Evolutionary conservation across 2,329 filamentous ascomycete genomes (phyloP).

Genomic region (Aspergillus pseudotamarii): DNA sequence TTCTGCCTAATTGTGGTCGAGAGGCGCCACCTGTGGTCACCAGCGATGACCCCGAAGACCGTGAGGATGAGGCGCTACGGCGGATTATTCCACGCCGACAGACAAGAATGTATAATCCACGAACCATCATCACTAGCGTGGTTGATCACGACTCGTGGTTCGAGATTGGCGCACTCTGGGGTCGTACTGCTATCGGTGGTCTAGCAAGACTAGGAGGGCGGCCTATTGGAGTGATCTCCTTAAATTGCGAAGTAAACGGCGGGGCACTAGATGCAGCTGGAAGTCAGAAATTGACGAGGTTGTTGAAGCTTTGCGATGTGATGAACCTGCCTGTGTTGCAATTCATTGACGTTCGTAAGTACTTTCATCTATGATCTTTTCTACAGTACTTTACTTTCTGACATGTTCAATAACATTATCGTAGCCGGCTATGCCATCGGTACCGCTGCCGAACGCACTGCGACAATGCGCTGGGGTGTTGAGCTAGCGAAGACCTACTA

Average conservation of each 20-base stretch:
- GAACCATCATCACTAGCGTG: slow-evolving; percentile 59
- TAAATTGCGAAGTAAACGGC: slow-evolving; percentile 64
- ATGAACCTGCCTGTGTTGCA: slow-evolving; percentile 67
- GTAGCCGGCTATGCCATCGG: slow-evolving; percentile 64
- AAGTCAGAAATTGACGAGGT: slow-evolving; percentile 62
- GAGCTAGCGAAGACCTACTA: slow-evolving; percentile 65
- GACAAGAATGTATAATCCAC: slow-evolving; percentile 63
- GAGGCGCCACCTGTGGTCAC: slow-evolving; percentile 55
- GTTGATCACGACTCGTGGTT: slow-evolving; percentile 63
- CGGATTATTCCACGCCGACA: slow-evolving; percentile 61
- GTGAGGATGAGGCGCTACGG: slow-evolving; percentile 54
- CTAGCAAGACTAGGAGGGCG: slow-evolving; percentile 60
- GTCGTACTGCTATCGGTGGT: slow-evolving; percentile 62
- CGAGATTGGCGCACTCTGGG: slow-evolving; percentile 67
- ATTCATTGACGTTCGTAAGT: slow-evolving; percentile 62
- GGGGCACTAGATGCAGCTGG: slow-evolving; percentile 64
- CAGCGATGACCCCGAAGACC: slow-evolving; percentile 53
- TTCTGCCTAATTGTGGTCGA: slow-evolving; percentile 60
- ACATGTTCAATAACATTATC: background rate
- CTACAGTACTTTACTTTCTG: background rate
- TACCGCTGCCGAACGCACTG: slow-evolving; percentile 63
- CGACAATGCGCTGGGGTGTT: slow-evolving; percentile 67
- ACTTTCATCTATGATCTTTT: background rate
- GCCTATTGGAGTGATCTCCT: slow-evolving; percentile 61
- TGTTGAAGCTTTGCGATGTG: slow-evolving; percentile 66